Conservation (phyloP, 495 filamentous ascomycete genomes). For the Corynascus novoguineensis region DNA sequence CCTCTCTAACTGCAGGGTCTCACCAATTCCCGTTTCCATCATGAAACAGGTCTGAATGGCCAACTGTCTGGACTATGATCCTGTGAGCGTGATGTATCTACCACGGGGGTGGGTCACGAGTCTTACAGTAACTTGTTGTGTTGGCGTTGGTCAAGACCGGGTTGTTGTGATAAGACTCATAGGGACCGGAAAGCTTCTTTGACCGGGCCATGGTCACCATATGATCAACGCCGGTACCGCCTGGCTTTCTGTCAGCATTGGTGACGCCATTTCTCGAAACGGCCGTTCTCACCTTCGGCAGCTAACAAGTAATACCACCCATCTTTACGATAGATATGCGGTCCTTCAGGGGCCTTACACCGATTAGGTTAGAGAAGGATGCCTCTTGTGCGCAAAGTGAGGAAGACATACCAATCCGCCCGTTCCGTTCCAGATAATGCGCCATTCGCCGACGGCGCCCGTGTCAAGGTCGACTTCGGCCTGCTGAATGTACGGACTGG, state of each 20-base stretch:
- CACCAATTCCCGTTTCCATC: conserved; percentile 51
- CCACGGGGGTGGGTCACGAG: too few species aligned
- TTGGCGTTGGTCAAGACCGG: conserved; percentile 52
- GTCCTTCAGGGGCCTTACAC: conserved; percentile 52
- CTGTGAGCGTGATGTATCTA: neutral
- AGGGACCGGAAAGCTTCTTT: conserved; percentile 49
- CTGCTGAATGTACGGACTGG: conserved; percentile 36
- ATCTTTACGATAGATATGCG: conserved; percentile 58
- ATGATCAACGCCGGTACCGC: conserved; percentile 54
- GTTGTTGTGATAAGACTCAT: conserved; percentile 46
- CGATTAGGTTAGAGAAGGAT: neutral
- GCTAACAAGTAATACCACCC: conserved; percentile 61
- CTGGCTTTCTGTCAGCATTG: conserved; percentile 14
- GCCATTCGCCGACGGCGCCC: conserved; percentile 34
- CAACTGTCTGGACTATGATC: conserved; percentile 44
- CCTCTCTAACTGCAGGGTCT: neutral
- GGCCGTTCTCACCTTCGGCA: conserved; percentile 48
- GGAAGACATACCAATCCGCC: conserved; percentile 33
- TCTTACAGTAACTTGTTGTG: conserved; percentile 42
- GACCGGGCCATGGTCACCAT: conserved; percentile 49
- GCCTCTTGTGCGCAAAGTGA: conserved; percentile 28
- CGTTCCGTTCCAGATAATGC: conserved; percentile 41
- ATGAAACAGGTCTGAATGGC: conserved; percentile 48
- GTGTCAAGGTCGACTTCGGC: conserved; percentile 37
- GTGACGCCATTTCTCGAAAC: neutral